A percentile compares a stretch with the other conserved stretches of the same genome.
Conservation (phyloP, 495 filamentous ascomycete genomes). For the Apiosordaria backusii region DNA sequence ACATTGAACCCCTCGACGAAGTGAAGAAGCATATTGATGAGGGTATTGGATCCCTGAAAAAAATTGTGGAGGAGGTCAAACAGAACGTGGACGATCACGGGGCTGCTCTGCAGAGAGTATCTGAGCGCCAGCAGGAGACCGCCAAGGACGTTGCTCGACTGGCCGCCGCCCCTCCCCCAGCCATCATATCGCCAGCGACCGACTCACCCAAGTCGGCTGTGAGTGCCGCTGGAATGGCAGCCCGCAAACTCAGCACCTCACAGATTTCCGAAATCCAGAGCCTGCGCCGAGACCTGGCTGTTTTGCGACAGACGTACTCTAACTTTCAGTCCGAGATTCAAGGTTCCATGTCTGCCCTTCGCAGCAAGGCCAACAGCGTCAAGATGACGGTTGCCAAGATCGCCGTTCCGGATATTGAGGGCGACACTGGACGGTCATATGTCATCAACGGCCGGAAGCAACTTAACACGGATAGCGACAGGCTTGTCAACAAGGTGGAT, state of each 20-base stretch:
- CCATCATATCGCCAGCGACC: slow-evolving; percentile 33
- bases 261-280: slow-evolving; percentile 75
- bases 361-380: slow-evolving; percentile 72
- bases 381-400: slow-evolving; percentile 71
- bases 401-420: slow-evolving; percentile 58
- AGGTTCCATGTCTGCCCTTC: slow-evolving; percentile 76
- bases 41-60: slow-evolving; percentile 73
- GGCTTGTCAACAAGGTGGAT: slow-evolving; percentile 84
- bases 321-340: slow-evolving; percentile 85
- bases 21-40: slow-evolving; percentile 96
- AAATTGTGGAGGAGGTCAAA: slow-evolving; percentile 75
- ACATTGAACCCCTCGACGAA: slow-evolving; percentile 92
- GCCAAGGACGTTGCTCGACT: slow-evolving; percentile 87
- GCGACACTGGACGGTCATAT: slow-evolving; percentile 73
- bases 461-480: slow-evolving; percentile 79
- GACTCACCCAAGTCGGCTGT: slow-evolving; percentile 33
- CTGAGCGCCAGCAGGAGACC: slow-evolving; percentile 84
- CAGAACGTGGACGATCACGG: slow-evolving; percentile 77
- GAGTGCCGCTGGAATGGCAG: slow-evolving; percentile 11
- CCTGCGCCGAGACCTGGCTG: slow-evolving; percentile 84
- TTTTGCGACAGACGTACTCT: slow-evolving; percentile 89
- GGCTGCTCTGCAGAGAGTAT: slow-evolving; percentile 76
- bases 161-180: slow-evolving; percentile 59
- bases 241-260: slow-evolving; percentile 37
- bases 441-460: slow-evolving; percentile 81